Conservation (phyloP, 1,284 basidiomycete species). For the Veloboletus limbatus region DNA sequence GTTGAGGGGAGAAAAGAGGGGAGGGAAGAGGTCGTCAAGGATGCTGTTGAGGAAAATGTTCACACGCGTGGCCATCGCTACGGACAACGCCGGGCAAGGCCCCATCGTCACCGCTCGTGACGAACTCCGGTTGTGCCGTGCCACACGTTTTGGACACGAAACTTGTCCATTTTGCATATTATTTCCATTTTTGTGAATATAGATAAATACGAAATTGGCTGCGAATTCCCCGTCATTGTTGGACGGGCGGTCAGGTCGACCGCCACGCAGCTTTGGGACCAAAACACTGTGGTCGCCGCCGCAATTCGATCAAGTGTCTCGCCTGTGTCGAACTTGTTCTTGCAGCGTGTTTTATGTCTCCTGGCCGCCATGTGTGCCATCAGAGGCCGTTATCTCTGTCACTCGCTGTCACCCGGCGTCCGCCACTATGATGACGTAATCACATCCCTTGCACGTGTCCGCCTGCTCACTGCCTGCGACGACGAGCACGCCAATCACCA, state of each 20-base stretch:
- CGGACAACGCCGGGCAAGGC: slow-evolving; percentile 68
- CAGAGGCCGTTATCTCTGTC: too few species aligned
- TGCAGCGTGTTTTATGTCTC: slow-evolving; percentile 5
- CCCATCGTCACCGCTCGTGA: slow-evolving; percentile 60
- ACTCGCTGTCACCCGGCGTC: too few species aligned
- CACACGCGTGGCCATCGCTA: slow-evolving; percentile 69
- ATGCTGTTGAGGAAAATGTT: slow-evolving; percentile 64
- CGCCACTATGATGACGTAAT: slow-evolving; percentile 26
- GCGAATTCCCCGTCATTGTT: slow-evolving; percentile 18
- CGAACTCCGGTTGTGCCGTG: slow-evolving; percentile 39
- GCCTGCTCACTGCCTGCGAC: slow-evolving; percentile 23
- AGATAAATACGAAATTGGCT: slow-evolving; percentile 7
- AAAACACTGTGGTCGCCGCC: slow-evolving; percentile 6
- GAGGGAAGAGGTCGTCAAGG: slow-evolving; percentile 52
- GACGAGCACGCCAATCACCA: slow-evolving; percentile 30
- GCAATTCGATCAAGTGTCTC: slow-evolving; percentile 8
- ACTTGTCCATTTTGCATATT: slow-evolving; percentile 19
- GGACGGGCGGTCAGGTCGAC: background rate
- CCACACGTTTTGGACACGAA: slow-evolving; percentile 33
- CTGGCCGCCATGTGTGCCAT: too few species aligned
- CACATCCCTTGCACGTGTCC: slow-evolving; percentile 8
- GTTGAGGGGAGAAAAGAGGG: slow-evolving; percentile 33
- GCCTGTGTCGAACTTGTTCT: too few species aligned
- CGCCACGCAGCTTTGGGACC: slow-evolving; percentile 15
- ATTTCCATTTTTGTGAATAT: slow-evolving; percentile 9